Conservation (phyloP, 371 early-diverging fungal genomes). For the Rhizomucor miehei region DNA sequence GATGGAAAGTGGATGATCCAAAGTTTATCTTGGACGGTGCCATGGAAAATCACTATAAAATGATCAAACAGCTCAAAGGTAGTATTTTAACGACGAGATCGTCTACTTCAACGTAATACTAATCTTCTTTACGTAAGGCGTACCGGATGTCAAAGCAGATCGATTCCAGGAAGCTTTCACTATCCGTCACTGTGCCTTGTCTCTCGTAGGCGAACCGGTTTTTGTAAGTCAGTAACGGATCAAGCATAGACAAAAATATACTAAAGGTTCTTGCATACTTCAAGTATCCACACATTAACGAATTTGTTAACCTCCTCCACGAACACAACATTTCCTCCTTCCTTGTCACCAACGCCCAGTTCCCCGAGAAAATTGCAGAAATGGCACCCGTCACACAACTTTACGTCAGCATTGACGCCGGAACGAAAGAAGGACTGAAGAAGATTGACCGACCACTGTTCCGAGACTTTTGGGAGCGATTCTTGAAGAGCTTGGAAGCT, state of each 20-base stretch:
- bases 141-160: constrained; percentile 75
- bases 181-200: constrained; percentile 73
- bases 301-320: constrained; percentile 70
- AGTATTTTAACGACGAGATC: no score
- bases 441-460: constrained; percentile 81
- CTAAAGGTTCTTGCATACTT: not conserved
- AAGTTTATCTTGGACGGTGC: constrained; percentile 73
- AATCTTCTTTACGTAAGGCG: constrained; percentile 21
- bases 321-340: constrained; percentile 72
- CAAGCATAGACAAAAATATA: not conserved
- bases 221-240: constrained; percentile 42
- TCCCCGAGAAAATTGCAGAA: constrained; percentile 67
- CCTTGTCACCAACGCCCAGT: constrained; percentile 83
- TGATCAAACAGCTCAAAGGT: constrained; percentile 77
- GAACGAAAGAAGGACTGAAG: constrained; percentile 74
- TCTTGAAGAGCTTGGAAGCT: constrained; percentile 65
- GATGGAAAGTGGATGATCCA: constrained; percentile 80
- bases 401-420: constrained; percentile 80
- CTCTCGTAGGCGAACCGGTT: constrained; percentile 77
- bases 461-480: constrained; percentile 84
- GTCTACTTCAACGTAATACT: no score
- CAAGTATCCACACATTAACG: constrained; percentile 81
- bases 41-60: constrained; percentile 73
- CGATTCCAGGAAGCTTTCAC: constrained; percentile 73
- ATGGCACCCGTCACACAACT: constrained; percentile 78